These are phyloP conservation scores for Fusarium miscanthi DNA, from an alignment of 2,329 filamentous ascomycete genomes.

Conservation along the genomic window DNA sequence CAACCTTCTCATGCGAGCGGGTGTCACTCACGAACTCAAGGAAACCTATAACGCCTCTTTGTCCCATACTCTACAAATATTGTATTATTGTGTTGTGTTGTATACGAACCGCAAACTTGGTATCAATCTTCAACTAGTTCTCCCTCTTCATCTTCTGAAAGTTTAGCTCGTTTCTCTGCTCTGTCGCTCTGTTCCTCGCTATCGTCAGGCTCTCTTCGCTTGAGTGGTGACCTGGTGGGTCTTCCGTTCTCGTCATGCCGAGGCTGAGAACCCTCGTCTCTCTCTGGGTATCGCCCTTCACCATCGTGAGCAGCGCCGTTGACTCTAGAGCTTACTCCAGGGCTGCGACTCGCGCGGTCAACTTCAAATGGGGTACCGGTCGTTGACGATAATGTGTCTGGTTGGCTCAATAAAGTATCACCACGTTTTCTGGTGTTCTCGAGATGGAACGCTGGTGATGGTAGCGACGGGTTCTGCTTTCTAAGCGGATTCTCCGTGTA, in stretches of 20 bases:
- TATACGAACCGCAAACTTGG: background rate
- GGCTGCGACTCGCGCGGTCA: constrained; percentile 63
- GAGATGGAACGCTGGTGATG: constrained; percentile 66
- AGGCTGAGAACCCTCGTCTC: constrained; percentile 49
- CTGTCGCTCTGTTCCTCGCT: constrained; percentile 49
- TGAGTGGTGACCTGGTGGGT: constrained; percentile 52
- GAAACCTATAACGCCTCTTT: constrained; percentile 40
- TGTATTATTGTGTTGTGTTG: background rate
- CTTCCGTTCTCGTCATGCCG: constrained; percentile 48
- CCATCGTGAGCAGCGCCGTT: constrained; percentile 55
- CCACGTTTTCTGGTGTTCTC: constrained; percentile 66
- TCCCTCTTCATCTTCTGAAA: constrained; percentile 63
- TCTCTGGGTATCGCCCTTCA: constrained; percentile 46
- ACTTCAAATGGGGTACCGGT: constrained; percentile 61
- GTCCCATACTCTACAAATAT: constrained; percentile 32
- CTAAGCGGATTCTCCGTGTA: constrained; percentile 72
- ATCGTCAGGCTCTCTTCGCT: constrained; percentile 57
- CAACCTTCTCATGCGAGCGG: constrained; percentile 17
- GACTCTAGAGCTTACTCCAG: constrained; percentile 55
- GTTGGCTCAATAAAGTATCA: constrained; percentile 55
- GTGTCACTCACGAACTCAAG: constrained; percentile 19
- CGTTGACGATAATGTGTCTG: constrained; percentile 59
- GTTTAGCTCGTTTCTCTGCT: constrained; percentile 57
- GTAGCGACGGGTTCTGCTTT: constrained; percentile 64
- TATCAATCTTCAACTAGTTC: constrained; percentile 55